A percentile compares a stretch with the other conserved stretches of the same genome.
Conservation (phyloP, 768 basidiomycete genomes). For the Suillus occidentalis region DNA sequence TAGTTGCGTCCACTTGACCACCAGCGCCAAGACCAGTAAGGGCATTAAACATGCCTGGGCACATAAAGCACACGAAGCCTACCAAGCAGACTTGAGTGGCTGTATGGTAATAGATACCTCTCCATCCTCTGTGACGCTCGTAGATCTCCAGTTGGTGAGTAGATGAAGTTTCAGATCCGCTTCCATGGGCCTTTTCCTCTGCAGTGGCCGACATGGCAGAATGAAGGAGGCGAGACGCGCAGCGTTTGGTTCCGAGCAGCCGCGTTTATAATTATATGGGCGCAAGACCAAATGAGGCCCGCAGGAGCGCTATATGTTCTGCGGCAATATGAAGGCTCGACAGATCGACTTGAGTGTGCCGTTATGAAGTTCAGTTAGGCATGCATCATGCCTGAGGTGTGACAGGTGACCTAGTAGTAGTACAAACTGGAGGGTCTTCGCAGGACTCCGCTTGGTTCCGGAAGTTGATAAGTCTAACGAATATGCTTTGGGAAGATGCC, state of each 20-base stretch:
- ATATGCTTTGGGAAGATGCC: not conserved
- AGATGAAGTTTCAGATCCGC: slow-evolving; percentile 1
- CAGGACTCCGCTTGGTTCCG: not conserved
- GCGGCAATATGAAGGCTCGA: not conserved
- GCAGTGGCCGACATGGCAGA: slow-evolving; percentile 4
- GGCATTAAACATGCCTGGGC: slow-evolving; percentile 74
- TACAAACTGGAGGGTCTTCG: not conserved
- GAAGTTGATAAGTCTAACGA: slow-evolving; percentile 1
- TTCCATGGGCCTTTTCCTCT: slow-evolving; percentile 9
- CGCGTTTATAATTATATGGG: slow-evolving; percentile 3
- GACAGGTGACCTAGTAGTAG: not conserved
- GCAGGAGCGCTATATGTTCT: not conserved
- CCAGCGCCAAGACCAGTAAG: slow-evolving; percentile 78
- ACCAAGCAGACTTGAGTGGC: slow-evolving; percentile 49
- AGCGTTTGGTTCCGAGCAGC: not conserved
- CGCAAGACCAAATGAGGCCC: not conserved
- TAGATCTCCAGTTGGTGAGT: slow-evolving; percentile 29
- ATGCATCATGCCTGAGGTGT: not conserved
- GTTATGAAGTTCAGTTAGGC: not conserved
- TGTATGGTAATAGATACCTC: slow-evolving; percentile 59
- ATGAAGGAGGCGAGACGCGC: not conserved
- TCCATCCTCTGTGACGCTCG: slow-evolving; percentile 51
- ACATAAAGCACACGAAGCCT: slow-evolving; percentile 66
- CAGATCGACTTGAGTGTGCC: not conserved
- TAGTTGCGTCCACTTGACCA: slow-evolving; percentile 66